Conservation (phyloP, 257 asterid species). For the Gentiana macrophylla region DNA sequence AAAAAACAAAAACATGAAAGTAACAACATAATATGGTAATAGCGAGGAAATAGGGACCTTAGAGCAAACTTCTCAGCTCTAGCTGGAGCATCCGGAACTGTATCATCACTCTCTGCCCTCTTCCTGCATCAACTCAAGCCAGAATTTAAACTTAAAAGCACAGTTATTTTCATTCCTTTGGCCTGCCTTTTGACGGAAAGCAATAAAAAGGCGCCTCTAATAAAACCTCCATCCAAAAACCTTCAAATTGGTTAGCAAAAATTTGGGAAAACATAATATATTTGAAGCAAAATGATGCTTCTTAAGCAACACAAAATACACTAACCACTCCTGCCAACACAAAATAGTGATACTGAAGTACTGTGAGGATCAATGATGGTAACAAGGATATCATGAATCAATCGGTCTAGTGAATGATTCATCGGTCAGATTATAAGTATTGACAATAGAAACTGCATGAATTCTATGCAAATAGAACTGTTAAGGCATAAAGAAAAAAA, state of each 20-base stretch:
- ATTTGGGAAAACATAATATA: background rate
- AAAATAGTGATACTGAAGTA: too few relatives aligned
- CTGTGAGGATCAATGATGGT: too few relatives aligned
- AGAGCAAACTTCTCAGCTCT: conserved; percentile 81
- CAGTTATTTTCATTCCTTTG: too few relatives aligned
- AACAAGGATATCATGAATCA: too few relatives aligned
- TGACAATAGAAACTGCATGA: too few relatives aligned
- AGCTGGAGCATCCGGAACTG: conserved; percentile 67
- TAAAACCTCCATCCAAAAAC: background rate
- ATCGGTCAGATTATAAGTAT: too few relatives aligned
- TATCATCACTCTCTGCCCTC: conserved; percentile 77
- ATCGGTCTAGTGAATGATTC: too few relatives aligned
- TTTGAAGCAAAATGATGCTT: too few relatives aligned
- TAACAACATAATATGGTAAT: background rate
- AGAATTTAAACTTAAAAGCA: too few relatives aligned
- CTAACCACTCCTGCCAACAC: too few relatives aligned
- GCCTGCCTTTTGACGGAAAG: background rate
- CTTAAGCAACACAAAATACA: too few relatives aligned
- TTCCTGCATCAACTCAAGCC: conserved; percentile 28
- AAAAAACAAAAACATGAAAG: background rate
- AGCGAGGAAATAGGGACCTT: conserved; percentile 22
- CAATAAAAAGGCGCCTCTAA: background rate
- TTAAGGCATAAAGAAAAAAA: background rate
- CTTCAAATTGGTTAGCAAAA: background rate
- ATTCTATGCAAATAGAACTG: too few relatives aligned